Evolutionary conservation across 2,329 filamentous ascomycete genomes (phyloP).

Genomic region (Pseudocercospora macadamiae): DNA sequence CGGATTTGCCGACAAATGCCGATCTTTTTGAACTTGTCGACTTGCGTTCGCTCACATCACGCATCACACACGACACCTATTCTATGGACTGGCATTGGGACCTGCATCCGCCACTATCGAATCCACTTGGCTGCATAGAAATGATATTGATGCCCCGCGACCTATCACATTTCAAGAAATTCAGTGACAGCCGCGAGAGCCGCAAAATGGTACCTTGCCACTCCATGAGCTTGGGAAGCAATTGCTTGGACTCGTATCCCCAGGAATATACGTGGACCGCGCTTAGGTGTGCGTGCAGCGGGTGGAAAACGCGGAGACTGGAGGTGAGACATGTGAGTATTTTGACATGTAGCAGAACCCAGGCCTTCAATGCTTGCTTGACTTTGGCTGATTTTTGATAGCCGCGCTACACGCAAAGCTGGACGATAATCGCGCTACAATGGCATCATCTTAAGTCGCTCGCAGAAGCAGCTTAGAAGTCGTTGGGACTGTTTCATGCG

Average conservation of each 20-base stretch:
- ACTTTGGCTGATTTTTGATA: neutral
- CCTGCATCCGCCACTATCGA: neutral
- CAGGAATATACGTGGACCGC: too few relatives aligned
- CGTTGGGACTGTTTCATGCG: too few relatives aligned
- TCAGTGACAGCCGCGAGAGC: neutral
- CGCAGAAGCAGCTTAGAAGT: neutral
- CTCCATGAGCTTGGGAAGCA: neutral
- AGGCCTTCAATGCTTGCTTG: neutral
- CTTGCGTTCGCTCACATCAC: neutral
- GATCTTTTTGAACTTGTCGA: neutral
- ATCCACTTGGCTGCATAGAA: neutral
- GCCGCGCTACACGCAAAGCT: neutral
- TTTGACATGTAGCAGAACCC: too few relatives aligned
- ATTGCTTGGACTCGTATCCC: neutral
- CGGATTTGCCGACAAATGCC: neutral
- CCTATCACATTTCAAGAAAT: constrained; percentile 4
- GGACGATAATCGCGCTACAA: neutral
- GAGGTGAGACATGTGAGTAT: neutral
- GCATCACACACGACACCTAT: neutral
- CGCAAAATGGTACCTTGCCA: neutral
- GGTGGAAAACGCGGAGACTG: neutral
- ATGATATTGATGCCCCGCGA: too few relatives aligned
- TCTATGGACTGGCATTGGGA: neutral
- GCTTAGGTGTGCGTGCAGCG: neutral
- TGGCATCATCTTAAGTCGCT: neutral